These are phyloP conservation scores for Tetragonia tetragonoides DNA, from an alignment of 148 eudicot species.

Conservation along the genomic window DNA sequence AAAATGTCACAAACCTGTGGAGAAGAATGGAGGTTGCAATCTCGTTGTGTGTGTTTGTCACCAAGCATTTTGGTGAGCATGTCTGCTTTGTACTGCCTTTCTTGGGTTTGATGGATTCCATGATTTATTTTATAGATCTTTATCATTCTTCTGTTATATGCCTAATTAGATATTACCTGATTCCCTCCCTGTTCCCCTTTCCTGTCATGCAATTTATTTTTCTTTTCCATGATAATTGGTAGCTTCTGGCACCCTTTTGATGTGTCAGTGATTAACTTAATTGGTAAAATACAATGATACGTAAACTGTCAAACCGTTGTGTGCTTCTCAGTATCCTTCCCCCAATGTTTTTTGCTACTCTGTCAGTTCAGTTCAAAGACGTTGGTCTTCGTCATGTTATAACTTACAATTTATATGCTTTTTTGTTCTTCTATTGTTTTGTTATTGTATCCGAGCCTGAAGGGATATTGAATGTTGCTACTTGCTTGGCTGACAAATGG, in stretches of 20 bases:
- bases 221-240: not conserved
- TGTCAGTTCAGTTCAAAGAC: not conserved
- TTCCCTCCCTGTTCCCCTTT: not conserved
- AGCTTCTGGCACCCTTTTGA: not conserved
- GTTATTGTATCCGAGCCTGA: not conserved
- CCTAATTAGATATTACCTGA: too few relatives aligned
- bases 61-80: constrained; percentile 64
- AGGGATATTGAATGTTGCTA: too few relatives aligned
- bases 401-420: not conserved
- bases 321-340: not conserved
- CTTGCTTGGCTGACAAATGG: too few relatives aligned
- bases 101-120: not conserved
- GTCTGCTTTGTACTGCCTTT: constrained; percentile 7
- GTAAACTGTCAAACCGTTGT: not conserved
- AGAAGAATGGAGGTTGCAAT: constrained; percentile 79
- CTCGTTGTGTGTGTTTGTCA: constrained; percentile 57
- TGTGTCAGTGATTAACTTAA: not conserved
- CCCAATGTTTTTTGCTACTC: not conserved
- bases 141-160: not conserved
- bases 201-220: not conserved
- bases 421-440: not conserved
- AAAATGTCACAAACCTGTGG: constrained; percentile 65
- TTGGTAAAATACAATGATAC: not conserved
- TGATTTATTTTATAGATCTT: not conserved
- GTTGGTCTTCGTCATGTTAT: not conserved